Conservation (phyloP, 495 filamentous ascomycete species). For the Trypethelium eluteriae region DNA sequence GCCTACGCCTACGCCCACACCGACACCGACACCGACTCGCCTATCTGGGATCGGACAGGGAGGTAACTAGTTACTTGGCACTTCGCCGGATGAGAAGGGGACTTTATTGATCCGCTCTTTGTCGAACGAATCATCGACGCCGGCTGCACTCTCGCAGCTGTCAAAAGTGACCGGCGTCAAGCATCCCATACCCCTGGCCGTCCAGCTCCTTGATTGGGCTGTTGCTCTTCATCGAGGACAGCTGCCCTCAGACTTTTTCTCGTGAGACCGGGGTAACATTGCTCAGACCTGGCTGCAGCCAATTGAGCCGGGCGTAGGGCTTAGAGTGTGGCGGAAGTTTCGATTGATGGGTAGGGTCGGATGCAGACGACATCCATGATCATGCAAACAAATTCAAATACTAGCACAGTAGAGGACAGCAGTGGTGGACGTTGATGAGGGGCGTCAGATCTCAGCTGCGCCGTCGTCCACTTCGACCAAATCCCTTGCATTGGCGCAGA, state of each 20-base stretch:
- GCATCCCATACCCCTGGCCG: neutral
- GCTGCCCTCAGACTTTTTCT: neutral
- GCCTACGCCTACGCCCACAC: neutral
- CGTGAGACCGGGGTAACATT: neutral
- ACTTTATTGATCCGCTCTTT: neutral
- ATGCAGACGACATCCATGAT: neutral
- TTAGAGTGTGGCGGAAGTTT: too few species aligned
- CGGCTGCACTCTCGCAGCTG: neutral
- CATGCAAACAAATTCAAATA: neutral
- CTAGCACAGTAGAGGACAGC: neutral
- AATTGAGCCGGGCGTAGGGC: too few species aligned
- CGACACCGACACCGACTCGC: neutral
- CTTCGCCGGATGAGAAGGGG: neutral
- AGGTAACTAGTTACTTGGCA: neutral
- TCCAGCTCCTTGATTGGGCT: neutral
- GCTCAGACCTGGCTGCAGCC: too few species aligned
- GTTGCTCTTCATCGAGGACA: neutral
- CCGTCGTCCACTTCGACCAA: neutral
- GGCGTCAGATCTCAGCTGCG: constrained; percentile 4
- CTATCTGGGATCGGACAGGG: neutral
- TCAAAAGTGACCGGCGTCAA: too few species aligned
- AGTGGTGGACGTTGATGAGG: neutral
- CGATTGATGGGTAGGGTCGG: neutral
- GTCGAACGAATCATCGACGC: neutral
- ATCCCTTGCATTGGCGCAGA: constrained; percentile 11